These are phyloP conservation scores for Candida mesenterica DNA, from an alignment of 1,139 yeast species.

Conservation along the genomic window DNA sequence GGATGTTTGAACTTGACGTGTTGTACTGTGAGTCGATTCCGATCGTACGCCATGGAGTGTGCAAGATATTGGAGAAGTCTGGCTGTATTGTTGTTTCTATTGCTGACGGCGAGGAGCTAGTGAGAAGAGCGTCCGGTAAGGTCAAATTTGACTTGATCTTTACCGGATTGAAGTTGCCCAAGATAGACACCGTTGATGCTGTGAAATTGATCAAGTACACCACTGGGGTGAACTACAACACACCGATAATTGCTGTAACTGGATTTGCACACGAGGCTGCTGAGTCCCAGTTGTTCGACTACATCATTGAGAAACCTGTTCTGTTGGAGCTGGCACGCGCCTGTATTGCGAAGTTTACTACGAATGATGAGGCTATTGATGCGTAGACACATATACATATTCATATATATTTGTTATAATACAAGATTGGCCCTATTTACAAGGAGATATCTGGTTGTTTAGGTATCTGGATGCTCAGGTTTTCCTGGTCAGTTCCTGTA, in stretches of 20 bases:
- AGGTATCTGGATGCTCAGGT: not conserved
- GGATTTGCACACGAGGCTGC: constrained; percentile 69
- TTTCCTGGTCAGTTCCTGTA: not conserved
- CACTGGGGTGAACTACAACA: constrained; percentile 66
- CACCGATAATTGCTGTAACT: constrained; percentile 79
- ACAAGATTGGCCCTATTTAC: not conserved
- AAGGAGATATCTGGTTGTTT: not conserved
- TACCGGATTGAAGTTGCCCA: constrained; percentile 69
- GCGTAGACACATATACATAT: not conserved
- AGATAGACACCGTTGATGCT: constrained; percentile 71
- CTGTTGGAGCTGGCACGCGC: constrained; percentile 29
- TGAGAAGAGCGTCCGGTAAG: constrained; percentile 78
- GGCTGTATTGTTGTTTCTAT: constrained; percentile 85
- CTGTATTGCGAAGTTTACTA: constrained; percentile 24
- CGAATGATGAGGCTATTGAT: constrained; percentile 19
- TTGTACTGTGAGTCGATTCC: constrained; percentile 88
- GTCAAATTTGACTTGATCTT: constrained; percentile 82
- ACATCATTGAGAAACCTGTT: constrained; percentile 75
- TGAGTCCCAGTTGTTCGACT: constrained; percentile 59
- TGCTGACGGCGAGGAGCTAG: constrained; percentile 77
- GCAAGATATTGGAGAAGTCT: constrained; percentile 60
- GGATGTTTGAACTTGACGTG: constrained; percentile 50
- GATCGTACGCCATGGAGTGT: constrained; percentile 68
- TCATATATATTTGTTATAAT: too few relatives aligned
- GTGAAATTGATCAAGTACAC: constrained; percentile 77